These are phyloP conservation scores for Colletotrichum sp. DNA, from an alignment of 2,329 filamentous ascomycete species.

Conservation along the genomic window DNA sequence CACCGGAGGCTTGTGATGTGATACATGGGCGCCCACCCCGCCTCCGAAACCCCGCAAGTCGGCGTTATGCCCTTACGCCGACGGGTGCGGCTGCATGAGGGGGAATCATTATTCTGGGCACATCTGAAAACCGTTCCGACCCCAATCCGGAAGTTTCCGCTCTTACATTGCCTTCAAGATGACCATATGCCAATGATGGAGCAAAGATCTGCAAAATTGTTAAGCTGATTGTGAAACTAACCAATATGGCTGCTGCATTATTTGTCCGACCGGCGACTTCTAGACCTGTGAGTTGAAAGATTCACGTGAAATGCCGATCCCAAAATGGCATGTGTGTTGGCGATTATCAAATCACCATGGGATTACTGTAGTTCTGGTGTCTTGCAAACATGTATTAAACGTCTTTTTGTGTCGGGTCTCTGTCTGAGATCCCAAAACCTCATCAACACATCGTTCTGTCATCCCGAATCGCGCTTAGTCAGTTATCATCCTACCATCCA, in stretches of 20 bases:
- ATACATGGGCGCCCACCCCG: background rate
- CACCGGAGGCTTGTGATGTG: background rate
- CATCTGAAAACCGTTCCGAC: background rate
- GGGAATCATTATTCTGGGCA: background rate
- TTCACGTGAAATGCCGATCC: background rate
- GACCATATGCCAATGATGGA: background rate
- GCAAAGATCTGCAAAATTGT: background rate
- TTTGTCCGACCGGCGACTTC: background rate
- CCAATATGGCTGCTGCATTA: background rate
- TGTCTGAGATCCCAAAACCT: background rate
- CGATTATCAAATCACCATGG: background rate
- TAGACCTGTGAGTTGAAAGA: background rate
- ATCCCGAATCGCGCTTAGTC: background rate
- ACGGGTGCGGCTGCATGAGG: background rate
- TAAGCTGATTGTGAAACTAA: background rate
- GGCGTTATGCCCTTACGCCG: background rate
- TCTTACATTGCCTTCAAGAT: background rate
- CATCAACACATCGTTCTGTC: background rate
- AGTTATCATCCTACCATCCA: background rate
- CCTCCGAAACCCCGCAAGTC: background rate
- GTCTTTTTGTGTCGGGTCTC: background rate
- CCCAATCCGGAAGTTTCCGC: background rate
- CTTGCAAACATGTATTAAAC: background rate
- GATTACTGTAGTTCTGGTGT: background rate
- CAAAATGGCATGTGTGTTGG: background rate